Percentiles rank a stretch among this genome's conserved stretches.
phyloP scores from a whole-genome alignment of 345 rosid genomes.

The Bruguiera parviflora region DNA sequence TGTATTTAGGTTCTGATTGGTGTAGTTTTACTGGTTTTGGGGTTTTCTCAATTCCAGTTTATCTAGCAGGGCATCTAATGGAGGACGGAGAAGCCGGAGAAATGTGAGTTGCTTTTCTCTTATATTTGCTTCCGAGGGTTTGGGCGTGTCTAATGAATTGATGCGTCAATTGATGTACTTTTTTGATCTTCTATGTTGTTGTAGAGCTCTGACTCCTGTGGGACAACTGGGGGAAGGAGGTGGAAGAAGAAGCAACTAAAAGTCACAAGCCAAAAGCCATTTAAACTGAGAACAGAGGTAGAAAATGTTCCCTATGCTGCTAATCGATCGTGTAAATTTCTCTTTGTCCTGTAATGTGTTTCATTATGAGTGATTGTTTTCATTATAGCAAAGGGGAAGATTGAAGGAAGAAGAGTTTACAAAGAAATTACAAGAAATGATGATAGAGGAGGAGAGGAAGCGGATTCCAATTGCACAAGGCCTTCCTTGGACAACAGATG shows the following conservation, averaged over 20 bases:
- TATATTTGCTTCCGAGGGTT: not conserved
- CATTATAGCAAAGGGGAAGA: constrained; percentile 76
- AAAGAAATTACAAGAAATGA: constrained; percentile 73
- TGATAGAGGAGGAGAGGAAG: constrained; percentile 54
- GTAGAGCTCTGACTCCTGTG: constrained; percentile 73
- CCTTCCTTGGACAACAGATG: constrained; percentile 97
- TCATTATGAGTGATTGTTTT: constrained; percentile 5
- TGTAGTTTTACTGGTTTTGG: constrained; percentile 1
- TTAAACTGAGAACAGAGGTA: constrained; percentile 89
- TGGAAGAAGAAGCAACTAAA: constrained; percentile 61
- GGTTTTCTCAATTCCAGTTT: constrained; percentile 29
- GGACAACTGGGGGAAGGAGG: constrained; percentile 53
- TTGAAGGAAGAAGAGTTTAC: constrained; percentile 75
- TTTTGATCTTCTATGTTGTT: constrained; percentile 14
- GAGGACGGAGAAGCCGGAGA: constrained; percentile 67
- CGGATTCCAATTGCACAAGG: constrained; percentile 91
- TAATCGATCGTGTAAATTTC: not conserved
- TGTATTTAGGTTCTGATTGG: constrained; percentile 4
- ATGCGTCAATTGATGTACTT: not conserved
- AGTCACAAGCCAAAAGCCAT: constrained; percentile 64
- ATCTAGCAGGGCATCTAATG: constrained; percentile 58
- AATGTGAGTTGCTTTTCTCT: constrained; percentile 41
- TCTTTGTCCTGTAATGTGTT: not conserved
- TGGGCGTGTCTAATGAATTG: not conserved
- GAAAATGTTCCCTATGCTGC: not conserved